Evolutionary conservation across 768 basidiomycete species (phyloP).

Genomic region (Daedaleopsis sinensis): DNA sequence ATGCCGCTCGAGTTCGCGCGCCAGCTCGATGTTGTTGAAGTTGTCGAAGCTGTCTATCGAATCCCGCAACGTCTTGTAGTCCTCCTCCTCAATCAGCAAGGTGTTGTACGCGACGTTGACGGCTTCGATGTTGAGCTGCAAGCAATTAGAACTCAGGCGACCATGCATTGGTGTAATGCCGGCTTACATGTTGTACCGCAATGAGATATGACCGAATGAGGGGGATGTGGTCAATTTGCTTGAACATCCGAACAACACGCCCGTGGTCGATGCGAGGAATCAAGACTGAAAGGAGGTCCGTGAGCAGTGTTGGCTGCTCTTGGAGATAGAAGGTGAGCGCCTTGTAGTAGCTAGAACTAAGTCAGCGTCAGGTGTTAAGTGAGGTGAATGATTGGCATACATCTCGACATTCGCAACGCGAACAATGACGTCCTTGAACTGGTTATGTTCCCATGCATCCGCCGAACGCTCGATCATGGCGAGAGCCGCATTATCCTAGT

Average conservation of each 20-base stretch:
- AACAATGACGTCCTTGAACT: slow-evolving; percentile 98
- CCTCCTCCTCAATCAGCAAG: slow-evolving; percentile 98
- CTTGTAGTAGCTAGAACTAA: slow-evolving; percentile 80
- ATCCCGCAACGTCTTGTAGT: slow-evolving; percentile 96
- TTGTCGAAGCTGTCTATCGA: slow-evolving; percentile 99
- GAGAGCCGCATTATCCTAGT: slow-evolving; percentile 91
- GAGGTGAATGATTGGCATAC: slow-evolving; percentile 37
- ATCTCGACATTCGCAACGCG: slow-evolving; percentile 98
- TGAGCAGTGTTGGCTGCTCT: slow-evolving; percentile 91
- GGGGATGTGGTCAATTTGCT: slow-evolving; percentile 92
- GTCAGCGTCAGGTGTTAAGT: background rate
- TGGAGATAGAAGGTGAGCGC: slow-evolving; percentile 92
- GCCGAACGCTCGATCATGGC: slow-evolving; percentile 98
- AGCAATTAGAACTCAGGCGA: background rate
- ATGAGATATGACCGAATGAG: slow-evolving; percentile 96
- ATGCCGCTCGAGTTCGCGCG: slow-evolving; percentile 84
- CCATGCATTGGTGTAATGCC: background rate
- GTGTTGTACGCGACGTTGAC: slow-evolving; percentile 99
- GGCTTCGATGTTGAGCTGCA: slow-evolving; percentile 89
- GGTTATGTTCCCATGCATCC: slow-evolving; percentile 99
- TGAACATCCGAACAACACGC: slow-evolving; percentile 95
- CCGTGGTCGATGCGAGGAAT: slow-evolving; percentile 94
- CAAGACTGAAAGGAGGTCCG: slow-evolving; percentile 89
- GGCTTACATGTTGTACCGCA: slow-evolving; percentile 86
- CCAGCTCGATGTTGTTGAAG: slow-evolving; percentile 90